Evolutionary conservation across 768 basidiomycete species (phyloP), one percentile per base, ranked within the genome.

Genomic region (Candolleomyces eurysporus): DNA sequence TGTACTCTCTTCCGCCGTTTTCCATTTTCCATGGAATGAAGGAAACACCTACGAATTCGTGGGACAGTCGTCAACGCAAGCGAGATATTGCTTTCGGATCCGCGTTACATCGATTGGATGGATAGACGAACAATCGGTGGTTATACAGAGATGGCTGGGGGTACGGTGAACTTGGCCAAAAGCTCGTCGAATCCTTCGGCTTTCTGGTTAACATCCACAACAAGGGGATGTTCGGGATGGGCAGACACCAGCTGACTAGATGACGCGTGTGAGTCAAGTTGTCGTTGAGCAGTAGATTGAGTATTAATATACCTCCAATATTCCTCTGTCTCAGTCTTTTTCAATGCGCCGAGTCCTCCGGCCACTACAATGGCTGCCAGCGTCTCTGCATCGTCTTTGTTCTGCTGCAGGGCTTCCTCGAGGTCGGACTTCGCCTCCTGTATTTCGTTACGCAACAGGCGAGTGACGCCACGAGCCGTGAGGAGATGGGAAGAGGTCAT

Each of bases 391-490:
- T 90, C 85, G 9, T 71, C 81, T 61, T 78, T 78, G 62, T 82
- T 80, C 66, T 86, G 87, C 50, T 79, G 75, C 22, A 89, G 71
- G 13, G 91, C 86, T 70, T 93, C 91, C 64, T 91, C 89, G 57
- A 94, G 72, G 68, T 92, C 91, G 3, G 89, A 91, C 71, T 85
- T 86, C n/a, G 91, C 92, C 59, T 86, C 89, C 22, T 79, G 74
- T 52, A 90, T 75, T 66, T 93, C 90, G 62, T 89, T 89, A 19
- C 88, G 82, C 55, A 94, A 76, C n/a, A 93, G 83, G 48, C 91
- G 87, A 30, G 87, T 87, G 30, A 92, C 83, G 9, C 90, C 91
- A 63, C 92, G 85, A n/a, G 89, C 85, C 21, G 90, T 88, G 46
- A 94, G 80, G 36, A 94, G 76, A 65, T 88, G 86, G 10, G 88